Evolutionary conservation across 2,329 filamentous ascomycete genomes (phyloP).

Genomic region (Alternaria sp.): DNA sequence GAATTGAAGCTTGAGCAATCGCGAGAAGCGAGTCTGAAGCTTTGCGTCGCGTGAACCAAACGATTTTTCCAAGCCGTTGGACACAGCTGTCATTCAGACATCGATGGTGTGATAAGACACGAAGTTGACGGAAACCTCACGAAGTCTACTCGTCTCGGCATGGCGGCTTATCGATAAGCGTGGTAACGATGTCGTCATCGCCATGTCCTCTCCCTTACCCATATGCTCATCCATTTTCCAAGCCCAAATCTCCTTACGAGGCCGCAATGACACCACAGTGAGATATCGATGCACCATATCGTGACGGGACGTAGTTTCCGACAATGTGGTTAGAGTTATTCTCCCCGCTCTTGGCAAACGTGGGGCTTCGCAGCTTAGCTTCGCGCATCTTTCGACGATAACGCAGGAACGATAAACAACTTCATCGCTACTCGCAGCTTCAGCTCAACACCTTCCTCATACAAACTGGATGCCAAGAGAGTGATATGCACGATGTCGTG

Average conservation of each 20-base stretch:
- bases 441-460: neutral
- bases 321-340: neutral
- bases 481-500: neutral
- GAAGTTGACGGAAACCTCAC: no score
- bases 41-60: neutral
- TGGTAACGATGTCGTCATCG: neutral
- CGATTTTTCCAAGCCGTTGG: neutral
- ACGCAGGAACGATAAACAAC: constrained; percentile 1
- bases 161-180: neutral
- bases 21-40: neutral
- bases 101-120: neutral
- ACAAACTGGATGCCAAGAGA: neutral
- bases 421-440: neutral
- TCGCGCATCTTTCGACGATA: neutral
- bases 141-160: neutral
- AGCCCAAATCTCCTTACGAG: neutral
- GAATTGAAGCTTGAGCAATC: neutral
- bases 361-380: neutral
- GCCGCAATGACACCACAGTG: neutral
- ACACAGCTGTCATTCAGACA: neutral
- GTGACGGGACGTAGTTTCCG: neutral
- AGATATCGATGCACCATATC: neutral
- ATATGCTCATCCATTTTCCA: neutral
- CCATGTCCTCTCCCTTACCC: neutral
- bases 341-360: neutral